Evolutionary conservation across 225 moss, liverwort and hornwort genomes (phyloP).

Genomic region (Rhytidiadelphus loreus): DNA sequence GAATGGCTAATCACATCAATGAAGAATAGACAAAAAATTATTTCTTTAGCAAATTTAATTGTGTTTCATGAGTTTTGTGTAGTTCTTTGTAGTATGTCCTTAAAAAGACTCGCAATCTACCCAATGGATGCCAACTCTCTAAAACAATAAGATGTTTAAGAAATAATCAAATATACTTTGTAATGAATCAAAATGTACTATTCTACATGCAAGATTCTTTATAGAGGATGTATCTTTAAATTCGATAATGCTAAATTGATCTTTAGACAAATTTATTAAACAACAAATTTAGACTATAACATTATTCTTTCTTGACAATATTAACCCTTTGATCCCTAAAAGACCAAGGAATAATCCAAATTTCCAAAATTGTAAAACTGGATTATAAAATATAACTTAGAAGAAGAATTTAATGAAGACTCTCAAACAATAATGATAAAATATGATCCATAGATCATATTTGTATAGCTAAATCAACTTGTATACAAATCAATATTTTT

Average conservation of each 20-base stretch:
- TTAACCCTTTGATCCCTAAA: background rate
- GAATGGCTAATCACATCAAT: background rate
- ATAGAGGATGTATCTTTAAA: background rate
- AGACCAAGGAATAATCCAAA: too few relatives aligned
- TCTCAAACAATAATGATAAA: too few relatives aligned
- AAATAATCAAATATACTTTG: background rate
- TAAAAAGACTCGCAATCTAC: background rate
- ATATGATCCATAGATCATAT: too few relatives aligned
- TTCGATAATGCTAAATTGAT: too few relatives aligned
- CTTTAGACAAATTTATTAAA: background rate
- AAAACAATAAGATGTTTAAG: background rate
- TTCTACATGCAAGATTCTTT: background rate
- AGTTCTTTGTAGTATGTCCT: background rate
- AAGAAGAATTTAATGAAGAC: too few relatives aligned
- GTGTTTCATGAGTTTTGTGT: background rate
- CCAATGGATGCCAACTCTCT: background rate
- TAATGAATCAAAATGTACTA: background rate
- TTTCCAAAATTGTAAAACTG: too few relatives aligned
- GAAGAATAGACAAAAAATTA: background rate
- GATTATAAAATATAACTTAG: too few relatives aligned
- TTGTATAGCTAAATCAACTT: too few relatives aligned
- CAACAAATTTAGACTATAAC: background rate
- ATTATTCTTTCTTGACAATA: background rate
- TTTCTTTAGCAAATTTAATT: background rate
- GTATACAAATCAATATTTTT: too few relatives aligned